These are phyloP conservation scores for Serendipita sp. DNA, from an alignment of 768 basidiomycete genomes.

Conservation along the genomic window DNA sequence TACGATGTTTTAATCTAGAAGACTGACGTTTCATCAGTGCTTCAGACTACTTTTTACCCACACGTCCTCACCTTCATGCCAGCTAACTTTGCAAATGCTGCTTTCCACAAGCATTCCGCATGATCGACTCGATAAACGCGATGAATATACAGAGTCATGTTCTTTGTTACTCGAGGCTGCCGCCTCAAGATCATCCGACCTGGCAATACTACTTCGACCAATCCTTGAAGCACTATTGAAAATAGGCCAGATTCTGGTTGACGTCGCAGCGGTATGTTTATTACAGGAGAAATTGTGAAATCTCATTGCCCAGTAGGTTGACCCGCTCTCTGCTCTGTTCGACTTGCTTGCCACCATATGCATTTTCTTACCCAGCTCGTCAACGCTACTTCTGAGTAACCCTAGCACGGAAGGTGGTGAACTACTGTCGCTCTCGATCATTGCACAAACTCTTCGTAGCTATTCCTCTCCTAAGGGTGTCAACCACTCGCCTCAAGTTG, in stretches of 20 bases:
- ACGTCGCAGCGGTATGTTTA: conserved; percentile 12
- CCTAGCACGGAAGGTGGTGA: too few species aligned
- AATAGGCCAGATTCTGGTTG: conserved; percentile 14
- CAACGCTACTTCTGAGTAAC: conserved; percentile 12
- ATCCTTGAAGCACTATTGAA: conserved; percentile 11
- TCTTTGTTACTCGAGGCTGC: conserved; percentile 31
- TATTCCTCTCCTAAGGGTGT: conserved; percentile 8
- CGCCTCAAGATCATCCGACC: conserved; percentile 19
- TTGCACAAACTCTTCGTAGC: too few species aligned
- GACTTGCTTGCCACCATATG: conserved; percentile 33
- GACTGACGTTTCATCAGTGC: conserved; percentile 25
- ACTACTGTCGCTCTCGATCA: too few species aligned
- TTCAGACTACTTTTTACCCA: conserved; percentile 47
- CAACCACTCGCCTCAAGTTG: conserved; percentile 22
- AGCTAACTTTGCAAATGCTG: conserved; percentile 8
- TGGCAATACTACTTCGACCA: conserved; percentile 9
- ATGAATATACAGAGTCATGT: conserved; percentile 27
- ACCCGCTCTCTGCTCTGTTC: conserved; percentile 33
- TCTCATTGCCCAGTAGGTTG: conserved; percentile 34
- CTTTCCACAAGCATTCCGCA: conserved; percentile 5
- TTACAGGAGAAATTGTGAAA: conserved; percentile 16
- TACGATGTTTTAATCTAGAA: not conserved
- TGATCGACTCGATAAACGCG: conserved; percentile 1
- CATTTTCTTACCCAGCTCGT: conserved; percentile 34
- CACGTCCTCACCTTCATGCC: conserved; percentile 11